Conservation (phyloP, 176 grass and related monocot species). For the Carex scoparia region DNA sequence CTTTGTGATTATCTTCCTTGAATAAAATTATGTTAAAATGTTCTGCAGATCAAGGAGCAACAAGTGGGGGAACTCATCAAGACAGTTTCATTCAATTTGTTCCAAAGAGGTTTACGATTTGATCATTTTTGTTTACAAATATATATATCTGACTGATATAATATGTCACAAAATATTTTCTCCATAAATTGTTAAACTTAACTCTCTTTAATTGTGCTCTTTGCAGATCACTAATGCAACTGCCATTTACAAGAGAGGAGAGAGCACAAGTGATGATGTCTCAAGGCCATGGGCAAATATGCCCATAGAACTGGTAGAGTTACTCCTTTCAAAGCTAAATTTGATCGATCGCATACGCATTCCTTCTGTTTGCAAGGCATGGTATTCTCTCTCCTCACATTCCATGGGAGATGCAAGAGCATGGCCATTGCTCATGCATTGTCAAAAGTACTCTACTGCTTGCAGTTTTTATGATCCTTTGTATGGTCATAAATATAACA, state of each 20-base stretch:
- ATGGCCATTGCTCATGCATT: conserved; percentile 26
- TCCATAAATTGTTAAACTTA: too few species aligned
- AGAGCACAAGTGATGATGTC: background rate
- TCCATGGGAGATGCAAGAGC: background rate
- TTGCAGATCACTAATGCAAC: background rate
- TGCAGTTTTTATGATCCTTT: conserved; percentile 22
- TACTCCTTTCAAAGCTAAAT: background rate
- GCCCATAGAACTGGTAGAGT: background rate
- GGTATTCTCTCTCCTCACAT: background rate
- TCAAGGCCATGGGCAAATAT: conserved; percentile 11
- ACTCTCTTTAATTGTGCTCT: background rate
- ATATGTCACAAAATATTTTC: background rate
- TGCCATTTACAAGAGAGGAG: background rate
- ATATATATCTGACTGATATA: background rate
- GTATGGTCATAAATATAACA: background rate
- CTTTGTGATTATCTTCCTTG: background rate
- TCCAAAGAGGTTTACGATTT: background rate
- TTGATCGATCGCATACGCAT: conserved; percentile 2
- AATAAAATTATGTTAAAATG: background rate
- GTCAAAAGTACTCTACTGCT: background rate
- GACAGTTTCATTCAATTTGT: background rate
- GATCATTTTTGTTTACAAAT: background rate
- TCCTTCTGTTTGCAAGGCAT: conserved; percentile 17
- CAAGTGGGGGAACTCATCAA: background rate
- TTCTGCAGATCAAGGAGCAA: background rate